Evolutionary conservation across 257 asterid genomes (phyloP), one percentile per base, ranked within the genome.

Genomic region (Scutellaria galericulata): DNA sequence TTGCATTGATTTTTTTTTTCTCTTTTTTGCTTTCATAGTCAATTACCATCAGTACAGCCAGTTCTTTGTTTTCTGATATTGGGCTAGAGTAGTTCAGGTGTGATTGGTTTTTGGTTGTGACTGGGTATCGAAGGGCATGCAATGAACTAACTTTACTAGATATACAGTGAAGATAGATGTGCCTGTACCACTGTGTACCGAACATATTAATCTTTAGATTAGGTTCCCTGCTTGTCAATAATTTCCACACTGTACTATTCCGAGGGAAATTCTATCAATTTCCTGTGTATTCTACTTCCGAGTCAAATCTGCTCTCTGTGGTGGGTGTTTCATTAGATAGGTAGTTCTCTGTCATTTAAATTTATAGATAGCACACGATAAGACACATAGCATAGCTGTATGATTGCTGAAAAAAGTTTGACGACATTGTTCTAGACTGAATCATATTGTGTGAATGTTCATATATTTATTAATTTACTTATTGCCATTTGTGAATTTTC

Each of bases 401-500:
- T 40, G 22, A 39, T 73, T 31, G 35, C 42, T 59, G 39, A 45
- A 47, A 55, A 31, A 5, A 31, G 6, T 20, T 54, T 60, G 22
- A 66, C 53, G 22, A 55, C 12, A 14, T 70, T 70, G 39, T 51
- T 40, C n/a, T 14, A 18, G 22, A 13, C 24, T 39, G 47, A 27
- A 37, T 71, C 69, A n/a, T 56, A 11, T 57, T 39, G 13, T 42
- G 47, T 18, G 27, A 70, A 75, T 46, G 35, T 39, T n/a, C 11
- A 40, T 27, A 47, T 31, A 7, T 51, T 78, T 41, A 13, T 8
- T 6, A 14, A 67, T 42, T 31, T 9, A 15, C 39, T 44, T 81
- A 7, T 2, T 64, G 62, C 2, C 50, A 39, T 31, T 31, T 53
- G 64, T 74, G 66, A 68, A 58, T 69, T 42, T n/a, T 52, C 50